Evolutionary conservation across 345 rosid species (phyloP).

Genomic region (Sonneratia caseolaris): DNA sequence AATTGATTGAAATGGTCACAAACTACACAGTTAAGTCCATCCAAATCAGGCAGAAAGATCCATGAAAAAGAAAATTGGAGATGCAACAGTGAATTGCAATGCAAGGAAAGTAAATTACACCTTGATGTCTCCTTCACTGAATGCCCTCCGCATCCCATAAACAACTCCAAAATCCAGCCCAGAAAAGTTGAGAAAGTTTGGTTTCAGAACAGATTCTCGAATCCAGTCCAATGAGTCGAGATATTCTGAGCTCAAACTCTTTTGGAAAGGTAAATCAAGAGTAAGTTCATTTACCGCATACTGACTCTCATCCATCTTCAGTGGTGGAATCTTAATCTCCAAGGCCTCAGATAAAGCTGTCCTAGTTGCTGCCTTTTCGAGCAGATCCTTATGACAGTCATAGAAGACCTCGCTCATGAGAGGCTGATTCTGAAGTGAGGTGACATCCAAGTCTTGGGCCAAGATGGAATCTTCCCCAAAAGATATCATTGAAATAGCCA

Average conservation of each 20-base stretch:
- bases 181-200: constrained; percentile 52
- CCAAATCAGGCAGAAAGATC: background rate
- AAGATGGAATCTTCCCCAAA: constrained; percentile 57
- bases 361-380: constrained; percentile 52
- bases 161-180: constrained; percentile 45
- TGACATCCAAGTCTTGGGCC: constrained; percentile 58
- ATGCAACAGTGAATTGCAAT: background rate
- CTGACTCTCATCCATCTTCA: constrained; percentile 28
- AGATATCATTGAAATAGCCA: constrained; percentile 75
- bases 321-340: constrained; percentile 46
- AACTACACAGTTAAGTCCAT: background rate
- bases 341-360: constrained; percentile 37
- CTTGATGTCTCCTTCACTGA: constrained; percentile 95
- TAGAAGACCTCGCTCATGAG: constrained; percentile 60
- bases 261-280: constrained; percentile 35
- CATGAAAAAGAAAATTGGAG: background rate
- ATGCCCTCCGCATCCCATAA: constrained; percentile 88
- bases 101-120: constrained; percentile 27
- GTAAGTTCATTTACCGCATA: constrained; percentile 28
- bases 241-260: constrained; percentile 66
- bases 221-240: constrained; percentile 58
- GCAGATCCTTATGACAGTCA: constrained; percentile 76
- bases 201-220: constrained; percentile 22
- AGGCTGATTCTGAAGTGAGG: constrained; percentile 61
- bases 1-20: background rate